phyloP scores from a whole-genome alignment of 2,329 filamentous ascomycete species.

The Dothideomycetes sp. region DNA sequence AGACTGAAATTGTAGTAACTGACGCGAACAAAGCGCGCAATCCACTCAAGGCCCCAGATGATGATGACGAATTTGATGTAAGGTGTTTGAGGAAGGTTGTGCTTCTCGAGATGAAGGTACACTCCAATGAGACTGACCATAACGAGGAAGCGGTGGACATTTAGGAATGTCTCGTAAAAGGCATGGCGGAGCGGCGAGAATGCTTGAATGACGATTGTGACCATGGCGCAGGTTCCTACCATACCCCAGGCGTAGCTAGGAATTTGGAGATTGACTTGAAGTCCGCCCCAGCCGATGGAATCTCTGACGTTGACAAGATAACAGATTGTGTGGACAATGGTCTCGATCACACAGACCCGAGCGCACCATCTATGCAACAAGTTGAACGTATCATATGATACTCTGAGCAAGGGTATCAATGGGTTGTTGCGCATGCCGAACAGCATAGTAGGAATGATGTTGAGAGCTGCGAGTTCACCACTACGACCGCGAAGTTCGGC shows the following conservation, averaged over 20 bases:
- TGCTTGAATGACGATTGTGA: slow-evolving; percentile 59
- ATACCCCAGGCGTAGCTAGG: slow-evolving; percentile 58
- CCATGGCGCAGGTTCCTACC: slow-evolving; percentile 50
- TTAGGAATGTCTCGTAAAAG: slow-evolving; percentile 95
- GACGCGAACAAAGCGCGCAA: slow-evolving; percentile 40
- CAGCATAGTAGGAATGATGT: slow-evolving; percentile 85
- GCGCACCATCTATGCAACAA: slow-evolving; percentile 78
- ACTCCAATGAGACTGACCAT: slow-evolving; percentile 59
- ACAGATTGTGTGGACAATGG: slow-evolving; percentile 59
- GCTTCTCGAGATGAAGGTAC: slow-evolving; percentile 67
- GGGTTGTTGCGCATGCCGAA: slow-evolving; percentile 91
- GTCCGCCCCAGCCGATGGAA: slow-evolving; percentile 50
- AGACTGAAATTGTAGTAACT: slow-evolving; percentile 46
- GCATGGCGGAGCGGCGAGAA: slow-evolving; percentile 78
- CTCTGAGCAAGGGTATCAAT: slow-evolving; percentile 67
- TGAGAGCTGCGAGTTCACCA: slow-evolving; percentile 74
- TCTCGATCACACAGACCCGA: slow-evolving; percentile 60
- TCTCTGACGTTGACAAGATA: slow-evolving; percentile 59
- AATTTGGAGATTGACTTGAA: slow-evolving; percentile 47
- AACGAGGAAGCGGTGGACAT: slow-evolving; percentile 70
- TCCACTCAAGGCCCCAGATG: slow-evolving; percentile 66
- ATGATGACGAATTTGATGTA: slow-evolving; percentile 66
- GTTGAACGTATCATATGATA: slow-evolving; percentile 97
- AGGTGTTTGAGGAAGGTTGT: slow-evolving; percentile 57
- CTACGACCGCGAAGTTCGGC: slow-evolving; percentile 80